phyloP scores from a whole-genome alignment of 2,329 filamentous ascomycete species.

The Colletotrichum somersetense region DNA sequence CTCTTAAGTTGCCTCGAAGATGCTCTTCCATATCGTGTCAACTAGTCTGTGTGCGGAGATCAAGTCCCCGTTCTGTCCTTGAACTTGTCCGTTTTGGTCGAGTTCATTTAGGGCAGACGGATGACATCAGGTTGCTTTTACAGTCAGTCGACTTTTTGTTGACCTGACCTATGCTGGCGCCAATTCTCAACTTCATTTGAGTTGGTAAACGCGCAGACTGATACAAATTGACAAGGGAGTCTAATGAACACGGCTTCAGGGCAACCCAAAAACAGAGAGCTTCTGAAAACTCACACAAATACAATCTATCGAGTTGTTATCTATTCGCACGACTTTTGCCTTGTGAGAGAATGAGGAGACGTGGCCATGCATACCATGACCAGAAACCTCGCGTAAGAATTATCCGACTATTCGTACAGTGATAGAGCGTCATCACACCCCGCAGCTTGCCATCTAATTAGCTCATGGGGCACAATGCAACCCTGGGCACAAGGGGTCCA shows the following conservation, averaged over 20 bases:
- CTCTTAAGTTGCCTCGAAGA: slow-evolving; percentile 95
- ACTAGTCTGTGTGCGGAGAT: slow-evolving; percentile 98
- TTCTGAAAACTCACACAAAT: not conserved
- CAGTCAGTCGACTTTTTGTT: slow-evolving; percentile 25
- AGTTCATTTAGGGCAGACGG: slow-evolving; percentile 45
- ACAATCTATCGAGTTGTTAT: not conserved
- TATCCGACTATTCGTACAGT: no score
- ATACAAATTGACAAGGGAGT: slow-evolving; percentile 29
- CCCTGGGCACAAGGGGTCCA: slow-evolving; percentile 17
- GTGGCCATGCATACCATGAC: not conserved
- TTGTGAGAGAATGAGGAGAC: not conserved
- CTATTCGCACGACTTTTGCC: not conserved
- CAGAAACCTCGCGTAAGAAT: not conserved
- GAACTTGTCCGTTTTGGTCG: slow-evolving; percentile 66
- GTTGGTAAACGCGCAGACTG: slow-evolving; percentile 38
- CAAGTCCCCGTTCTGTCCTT: slow-evolving; percentile 60
- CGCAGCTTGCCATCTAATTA: slow-evolving; percentile 11
- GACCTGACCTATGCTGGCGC: slow-evolving; percentile 24
- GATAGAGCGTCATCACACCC: slow-evolving; percentile 28
- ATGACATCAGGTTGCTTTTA: slow-evolving; percentile 39
- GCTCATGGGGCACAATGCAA: slow-evolving; percentile 20
- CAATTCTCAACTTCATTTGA: slow-evolving; percentile 23
- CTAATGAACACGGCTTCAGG: not conserved
- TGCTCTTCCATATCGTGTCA: slow-evolving; percentile 84
- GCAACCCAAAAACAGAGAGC: not conserved